phyloP scores from a whole-genome alignment of 2,329 filamentous ascomycete species.

The Rhexocercosporidium sp. region DNA sequence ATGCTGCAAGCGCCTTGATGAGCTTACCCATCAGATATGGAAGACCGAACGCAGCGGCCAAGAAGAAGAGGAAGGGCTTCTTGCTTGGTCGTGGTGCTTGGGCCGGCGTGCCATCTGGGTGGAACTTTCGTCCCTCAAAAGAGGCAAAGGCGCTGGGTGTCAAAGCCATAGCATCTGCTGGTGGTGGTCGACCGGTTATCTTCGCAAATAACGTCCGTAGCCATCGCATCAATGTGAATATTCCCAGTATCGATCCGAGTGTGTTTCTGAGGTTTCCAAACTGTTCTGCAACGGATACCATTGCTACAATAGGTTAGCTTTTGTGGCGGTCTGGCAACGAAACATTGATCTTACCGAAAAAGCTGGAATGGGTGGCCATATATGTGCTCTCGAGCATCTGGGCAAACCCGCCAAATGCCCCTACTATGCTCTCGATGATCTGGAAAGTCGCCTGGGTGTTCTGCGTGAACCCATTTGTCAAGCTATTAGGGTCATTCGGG shows the following conservation, averaged over 20 bases:
- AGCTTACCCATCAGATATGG: conserved; percentile 98
- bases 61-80: conserved; percentile 96
- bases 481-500: conserved; percentile 87
- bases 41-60: conserved; percentile 90
- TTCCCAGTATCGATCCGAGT: conserved; percentile 89
- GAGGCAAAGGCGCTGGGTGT: conserved; percentile 90
- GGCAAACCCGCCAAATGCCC: conserved; percentile 94
- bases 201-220: conserved; percentile 90
- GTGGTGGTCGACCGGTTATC: conserved; percentile 87
- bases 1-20: conserved; percentile 81
- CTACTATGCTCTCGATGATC: conserved; percentile 96
- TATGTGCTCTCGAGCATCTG: conserved; percentile 99
- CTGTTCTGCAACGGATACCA: conserved; percentile 98
- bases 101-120: conserved; percentile 66
- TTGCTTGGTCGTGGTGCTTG: conserved; percentile 77
- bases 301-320: conserved; percentile 62
- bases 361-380: conserved; percentile 98
- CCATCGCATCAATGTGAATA: conserved; percentile 96
- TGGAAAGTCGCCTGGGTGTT: conserved; percentile 97
- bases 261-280: conserved; percentile 93
- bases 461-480: conserved; percentile 94
- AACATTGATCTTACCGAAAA: conserved; percentile 76
- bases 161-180: conserved; percentile 83
- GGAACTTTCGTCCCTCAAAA: conserved; percentile 74
- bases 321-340: background rate